Base-by-base conservation (phyloP, 148 eudicot genomes). In the Vaccinium myrtillus region DNA sequence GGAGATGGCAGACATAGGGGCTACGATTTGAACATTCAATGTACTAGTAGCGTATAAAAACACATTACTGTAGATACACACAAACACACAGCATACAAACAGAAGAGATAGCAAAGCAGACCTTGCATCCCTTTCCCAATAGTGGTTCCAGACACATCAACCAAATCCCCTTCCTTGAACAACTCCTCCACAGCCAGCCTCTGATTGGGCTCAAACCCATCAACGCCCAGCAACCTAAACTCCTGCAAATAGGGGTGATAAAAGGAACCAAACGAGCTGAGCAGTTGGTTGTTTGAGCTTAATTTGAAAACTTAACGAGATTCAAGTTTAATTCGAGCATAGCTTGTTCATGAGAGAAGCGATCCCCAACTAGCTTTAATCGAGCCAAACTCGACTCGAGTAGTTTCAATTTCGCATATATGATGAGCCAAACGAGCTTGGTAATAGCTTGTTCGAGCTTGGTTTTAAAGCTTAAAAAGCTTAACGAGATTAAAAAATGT, bases 41-140 rank as follows among this genome's bases (percentile, higher is more conserved):
- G 6, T 43, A 43, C 46, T 4, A 43, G 46, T 25, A 27, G 74
- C 74, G 13, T 4, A 14, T 13, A 27, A 80, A 36, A 3, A 4
- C 18, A 39, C 14, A 32, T 19, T 21, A 43, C 8, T 43, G 25
- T 3, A 63, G 16, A 80, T 8, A 55, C 8, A 81, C 7, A 75
- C 23, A 59, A 7, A 48, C 15, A 69, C 56, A 43, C 14, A 84
- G 19, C 70, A 65, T 65, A 65, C 30, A 23, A 50, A 78, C 46
- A 16, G 1, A 61, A 51, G 63, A 51, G 82, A 82, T 83, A 74
- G 80, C 12, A 27, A 25, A 67, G 36, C 67, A 76, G 13, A 93
- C 95, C 95, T 90, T 93, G 95, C 63, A 95, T 94, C 75, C 99
- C 99, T 82, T 97, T 97, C 8, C 99, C 99, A 27, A 97, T 97